Base-by-base conservation (phyloP, 257 asterid genomes). In the Ballota nigra region DNA sequence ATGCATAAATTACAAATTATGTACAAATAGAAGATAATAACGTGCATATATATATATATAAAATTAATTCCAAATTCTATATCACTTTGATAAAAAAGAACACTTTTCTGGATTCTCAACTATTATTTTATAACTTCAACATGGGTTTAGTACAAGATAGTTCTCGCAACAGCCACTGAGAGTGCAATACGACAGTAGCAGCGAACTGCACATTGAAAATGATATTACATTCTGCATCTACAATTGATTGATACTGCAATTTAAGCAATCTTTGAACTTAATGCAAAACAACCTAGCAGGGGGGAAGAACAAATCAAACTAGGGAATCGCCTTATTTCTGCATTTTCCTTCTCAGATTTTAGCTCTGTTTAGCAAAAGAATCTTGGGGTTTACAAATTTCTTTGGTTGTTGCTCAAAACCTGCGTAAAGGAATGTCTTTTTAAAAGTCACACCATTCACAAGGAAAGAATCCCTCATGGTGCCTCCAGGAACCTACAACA, bases 351-450 rank as follows among this genome's bases (percentile, higher is more conserved):
- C 84, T 89, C 96, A 8, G 96, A 87, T 79, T 92, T 92, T 74
- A 92, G 84, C 76, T 85, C 96, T 86, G 83, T 92, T 92, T 26
- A 89, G 83, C 74, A 92, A 65, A 55, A 92, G 90, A 43, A 92
- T 83, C 85, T 86, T 87, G 77, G 93, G 97, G 74, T 81, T 83
- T 18, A 81, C 41, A 69, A 92, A 88, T 70, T 85, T 88, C 83
- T 86, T 90, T 6, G 96, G 98, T 28, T 92, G 98, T 80, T 92
- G 98, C 81, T 92, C 98, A 79, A 92, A 89, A 72, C 98, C 98
- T 53, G 97, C 98, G 81, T 92, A 92, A 28, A 97, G 89, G 81
- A 92, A 92, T 68, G 98, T 92, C 84, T 92, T 92, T 76, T 92
- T 92, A 82, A 92, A 92, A 66, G 98, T 97, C 68, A 92, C 98